These are phyloP conservation scores for Penicillium cosmopolitanum DNA, from an alignment of 495 filamentous ascomycete genomes.

Conservation along the genomic window DNA sequence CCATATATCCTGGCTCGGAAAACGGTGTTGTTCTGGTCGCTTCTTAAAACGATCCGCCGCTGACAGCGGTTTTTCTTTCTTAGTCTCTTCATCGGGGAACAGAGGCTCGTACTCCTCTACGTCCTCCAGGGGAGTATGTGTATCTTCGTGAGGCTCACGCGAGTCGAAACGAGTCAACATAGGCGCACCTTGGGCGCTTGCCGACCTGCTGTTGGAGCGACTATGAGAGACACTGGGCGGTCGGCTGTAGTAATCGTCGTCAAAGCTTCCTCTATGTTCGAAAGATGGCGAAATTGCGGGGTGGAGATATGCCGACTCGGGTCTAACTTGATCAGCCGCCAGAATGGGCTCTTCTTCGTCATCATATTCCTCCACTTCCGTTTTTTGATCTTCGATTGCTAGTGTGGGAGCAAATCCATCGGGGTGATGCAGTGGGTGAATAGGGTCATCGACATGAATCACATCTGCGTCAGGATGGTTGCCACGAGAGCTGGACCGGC, in stretches of 20 bases:
- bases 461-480: slow-evolving; percentile 56
- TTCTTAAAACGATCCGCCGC: slow-evolving; percentile 63
- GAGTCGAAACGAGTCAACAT: slow-evolving; percentile 54
- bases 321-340: slow-evolving; percentile 88
- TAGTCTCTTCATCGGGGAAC: slow-evolving; percentile 80
- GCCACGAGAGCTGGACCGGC: slow-evolving; percentile 21
- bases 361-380: slow-evolving; percentile 16
- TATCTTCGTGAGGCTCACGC: slow-evolving; percentile 55
- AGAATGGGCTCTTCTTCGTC: slow-evolving; percentile 76
- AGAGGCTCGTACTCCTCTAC: slow-evolving; percentile 95
- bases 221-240: slow-evolving; percentile 61
- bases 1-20: slow-evolving; percentile 95
- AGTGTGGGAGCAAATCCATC: slow-evolving; percentile 56
- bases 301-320: slow-evolving; percentile 68
- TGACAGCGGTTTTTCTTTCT: slow-evolving; percentile 58
- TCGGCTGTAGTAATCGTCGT: slow-evolving; percentile 57
- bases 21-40: slow-evolving; percentile 70
- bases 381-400: slow-evolving; percentile 15
- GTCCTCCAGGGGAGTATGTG: slow-evolving; percentile 77
- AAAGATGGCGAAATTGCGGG: slow-evolving; percentile 74
- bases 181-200: slow-evolving; percentile 60
- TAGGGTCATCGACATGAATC: slow-evolving; percentile 80
- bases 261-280: slow-evolving; percentile 60
- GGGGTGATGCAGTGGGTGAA: slow-evolving; percentile 62
- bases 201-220: slow-evolving; percentile 72